Percentiles rank a stretch among this genome's conserved stretches.
Evolutionary conservation across 2,329 filamentous ascomycete genomes (phyloP).

Genomic region (Alternaria metachromatica): DNA sequence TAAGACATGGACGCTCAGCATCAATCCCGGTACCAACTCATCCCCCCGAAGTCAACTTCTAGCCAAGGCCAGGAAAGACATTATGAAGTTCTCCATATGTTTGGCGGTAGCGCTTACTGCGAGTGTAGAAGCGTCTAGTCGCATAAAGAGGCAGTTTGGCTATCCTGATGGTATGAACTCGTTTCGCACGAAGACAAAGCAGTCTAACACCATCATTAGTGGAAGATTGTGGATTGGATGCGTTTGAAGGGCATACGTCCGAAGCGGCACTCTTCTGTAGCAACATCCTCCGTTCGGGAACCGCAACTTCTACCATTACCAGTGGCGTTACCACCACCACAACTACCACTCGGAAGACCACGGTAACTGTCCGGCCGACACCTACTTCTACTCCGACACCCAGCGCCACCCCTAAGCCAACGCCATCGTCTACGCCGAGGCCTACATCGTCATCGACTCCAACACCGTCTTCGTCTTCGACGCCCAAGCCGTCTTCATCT

Average conservation of each 20-base stretch:
- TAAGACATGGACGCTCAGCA: conserved; percentile 21
- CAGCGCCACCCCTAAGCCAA: conserved; percentile 16
- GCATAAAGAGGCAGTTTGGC: conserved; percentile 30
- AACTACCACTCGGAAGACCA: conserved; percentile 29
- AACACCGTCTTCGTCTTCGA: conserved; percentile 6
- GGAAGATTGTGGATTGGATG: conserved; percentile 34
- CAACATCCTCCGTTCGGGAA: conserved; percentile 36
- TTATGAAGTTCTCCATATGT: conserved; percentile 33
- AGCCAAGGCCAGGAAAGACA: conserved; percentile 10
- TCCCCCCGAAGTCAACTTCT: neutral
- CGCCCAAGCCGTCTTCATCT: conserved; percentile 16
- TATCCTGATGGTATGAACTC: conserved; percentile 31
- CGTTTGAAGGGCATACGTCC: conserved; percentile 39
- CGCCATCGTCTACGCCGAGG: conserved; percentile 23
- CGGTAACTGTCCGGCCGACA: conserved; percentile 31
- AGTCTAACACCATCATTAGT: conserved; percentile 21
- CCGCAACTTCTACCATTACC: conserved; percentile 33
- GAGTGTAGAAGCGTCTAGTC: conserved; percentile 26
- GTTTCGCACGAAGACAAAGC: neutral
- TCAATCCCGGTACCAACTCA: conserved; percentile 5
- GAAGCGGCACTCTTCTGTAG: conserved; percentile 41
- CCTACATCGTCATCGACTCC: conserved; percentile 4
- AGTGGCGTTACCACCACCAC: conserved; percentile 25
- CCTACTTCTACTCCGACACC: conserved; percentile 8
- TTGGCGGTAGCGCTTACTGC: conserved; percentile 32